Evolutionary conservation across 352 stramenopile genomes (phyloP), one percentile per base, ranked within the genome.

Genomic region (Elongisporangium undulatum): DNA sequence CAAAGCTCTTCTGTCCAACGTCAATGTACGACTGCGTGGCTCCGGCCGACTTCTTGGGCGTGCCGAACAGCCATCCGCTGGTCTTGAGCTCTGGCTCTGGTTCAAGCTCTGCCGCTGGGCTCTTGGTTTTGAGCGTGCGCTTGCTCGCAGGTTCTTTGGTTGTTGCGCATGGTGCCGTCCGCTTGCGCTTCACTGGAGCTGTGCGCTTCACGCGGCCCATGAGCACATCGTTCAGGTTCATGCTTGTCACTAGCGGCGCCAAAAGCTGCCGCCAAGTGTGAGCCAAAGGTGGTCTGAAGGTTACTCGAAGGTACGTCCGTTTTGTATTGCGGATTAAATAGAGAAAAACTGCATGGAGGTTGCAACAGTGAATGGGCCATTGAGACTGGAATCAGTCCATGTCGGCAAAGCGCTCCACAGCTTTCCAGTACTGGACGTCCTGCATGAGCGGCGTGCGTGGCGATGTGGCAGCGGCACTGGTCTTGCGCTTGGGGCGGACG

Each of bases 1-100:
- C 83, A 61, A 94, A 89, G 49, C 74, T 75, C 41, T 81, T 83
- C 61, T 94, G 85, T 0, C 85, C 85, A 6, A 92, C 53, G 56
- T 94, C 85, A 53, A 94, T 77, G 45, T 91, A 94, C 53, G 77
- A 66, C 59, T 94, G 85, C 4, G 63, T 74, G 4, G 49, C 67
- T 21, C 66, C 63, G 8, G 23, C 51, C 2, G 38, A n/a, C 56
- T 69, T 66, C 19, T 52, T 53, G 0, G 62, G 61, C 12, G 66
- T 62, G 7, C 19, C 22, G 24, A 49, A 8, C 8, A 55, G 26
- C 38, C 45, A 13, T 61, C 38, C 1, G 55, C 21, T 41, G 24
- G 53, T 22, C 39, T 68, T 69, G 17, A 63, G 51, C 22, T 66
- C 66, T 2, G 59, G 66, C 19, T 69, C 64, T 20, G 75, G 66